Base-by-base conservation (phyloP, 352 stramenopile species). In the Globisporangium echinulatum region DNA sequence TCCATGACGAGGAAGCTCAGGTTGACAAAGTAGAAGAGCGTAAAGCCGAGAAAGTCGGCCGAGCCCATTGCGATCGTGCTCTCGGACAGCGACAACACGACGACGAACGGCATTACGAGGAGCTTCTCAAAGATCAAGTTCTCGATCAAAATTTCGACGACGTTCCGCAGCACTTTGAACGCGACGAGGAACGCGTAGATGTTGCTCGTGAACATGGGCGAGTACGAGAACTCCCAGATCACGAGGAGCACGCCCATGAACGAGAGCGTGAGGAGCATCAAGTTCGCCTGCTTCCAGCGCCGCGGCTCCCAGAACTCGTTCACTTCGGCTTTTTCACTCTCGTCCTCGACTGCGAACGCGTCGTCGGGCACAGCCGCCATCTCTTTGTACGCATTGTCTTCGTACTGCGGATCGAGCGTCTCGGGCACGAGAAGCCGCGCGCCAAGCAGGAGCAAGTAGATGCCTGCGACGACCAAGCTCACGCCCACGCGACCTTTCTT, bases 211-310 rank as follows among this genome's bases (percentile, higher is more conserved):
- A 98, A 99, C 17, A 69, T 63, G 15, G 82, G 60, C 33, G 93
- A 98, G 77, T 98, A 99, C 8, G 90, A 97, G 63, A 99, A 98
- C 68, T 99, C 96, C 78, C 91, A 97, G n/a, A 98, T 75, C 46
- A 96, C 73, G n/a, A 98, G 73, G 54, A 98, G 72, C 14, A 87
- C 59, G 38, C 74, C 71, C 74, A 97, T 85, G 59, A 97, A 85
- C 15, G 63, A 72, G n/a, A 97, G 59, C 0, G 85, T 88, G 9
- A 77, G 75, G 38, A 96, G 76, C 42, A 98, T 55, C n/a, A 98
- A 83, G 59, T 98, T 96, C 42, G 79, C 77, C 19, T 92, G 78
- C 66, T 98, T 98, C 87, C 95, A 98, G 11, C 70, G 58, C 7
- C 85, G 69, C 5, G 87, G 87, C 52, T 85, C 73, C 82, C 86